Base-by-base conservation (phyloP, 2,329 filamentous ascomycete species). In the Talaromyces rugulosus region DNA sequence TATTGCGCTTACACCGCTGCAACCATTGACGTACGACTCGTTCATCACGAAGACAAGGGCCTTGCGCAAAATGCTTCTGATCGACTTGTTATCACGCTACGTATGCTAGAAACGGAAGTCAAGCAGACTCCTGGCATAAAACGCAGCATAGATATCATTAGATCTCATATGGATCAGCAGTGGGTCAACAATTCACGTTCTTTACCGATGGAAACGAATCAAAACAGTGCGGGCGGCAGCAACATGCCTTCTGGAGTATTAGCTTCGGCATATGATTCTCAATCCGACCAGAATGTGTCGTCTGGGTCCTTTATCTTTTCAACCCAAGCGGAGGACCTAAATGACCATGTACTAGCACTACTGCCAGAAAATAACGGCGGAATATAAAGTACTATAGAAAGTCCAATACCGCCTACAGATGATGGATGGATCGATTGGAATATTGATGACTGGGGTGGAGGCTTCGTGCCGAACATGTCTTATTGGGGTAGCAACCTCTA, bases 1-100 rank as follows among this genome's bases (percentile, higher is more conserved):
- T 68, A 68, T 34, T 68, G 66, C 30, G 65, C 67, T 3, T 68
- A 67, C 53, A 68, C 66, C 4, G 65, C 65, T 14, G 65, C 65
- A 16, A 68, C 66, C 7, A 65, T 68, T 47, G 64, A 68, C 31
- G 61, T 65, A 12, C 62, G 59, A 30, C 56, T 61, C 8, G 60
- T 67, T 11, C 63, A 44, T 18, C 59, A 65, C 30, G 64, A 62
- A 0, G 64, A 65, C 40, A 44, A 33, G 1, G 23, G 27, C 5
- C 34, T 64, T n/a, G 57, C 59, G 59, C 65, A 52, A 40, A 40
- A 59, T 6, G 63, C 63, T 14, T 55, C 62, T 2, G 56, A 61
- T 23, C 56, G 63, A 51, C 59, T 65, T 6, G 53, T 60, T 7
- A 58, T 58, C 18, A 65, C 63, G 5, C 61, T 65, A 16, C 54